Base-by-base conservation (phyloP, 495 filamentous ascomycete genomes). In the Massariosphaeria phaeospora region DNA sequence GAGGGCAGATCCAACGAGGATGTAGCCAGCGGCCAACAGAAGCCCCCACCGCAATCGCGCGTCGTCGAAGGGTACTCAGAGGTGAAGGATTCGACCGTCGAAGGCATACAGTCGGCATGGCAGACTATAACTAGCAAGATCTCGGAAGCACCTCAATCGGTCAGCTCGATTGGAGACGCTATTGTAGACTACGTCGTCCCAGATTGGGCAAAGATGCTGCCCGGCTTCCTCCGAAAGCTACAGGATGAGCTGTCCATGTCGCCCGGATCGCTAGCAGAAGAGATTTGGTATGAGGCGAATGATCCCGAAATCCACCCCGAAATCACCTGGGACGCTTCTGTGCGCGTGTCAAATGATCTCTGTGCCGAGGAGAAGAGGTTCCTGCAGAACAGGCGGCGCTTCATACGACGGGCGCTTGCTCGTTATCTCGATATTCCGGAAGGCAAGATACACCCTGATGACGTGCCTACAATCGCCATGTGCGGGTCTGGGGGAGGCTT, bases 401-500 rank as follows among this genome's bases (percentile, higher is more conserved):
- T 83, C 48, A 84, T 84, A 1, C 77, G 76, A 3, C 79, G 74
- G 42, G 90, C 87, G 13, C 70, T 98, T 39, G 88, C 90, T 0
- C 79, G 76, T 29, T 98, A 96, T 61, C 76, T 98, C 0, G 78
- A 80, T 21, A 70, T 98, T 20, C 72, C 83, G 0, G 88, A 86
- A 62, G 68, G 76, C 12, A 88, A 96, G 17, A 80, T 98, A n/a
- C 79, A 96, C 64, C 86, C 88, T 0, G 86, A 95, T 31, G 93
- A 98, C 72, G 83, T 97, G 12, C 93, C 93, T 6, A 78, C 82
- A 18, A 96, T 98, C 66, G 91, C 89, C 11, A 82, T 96, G 72
- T 94, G 90, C 58, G 89, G 90, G 27, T 96, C 91, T 0, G 93
- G 93, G 3, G 93, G 93, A 38, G 93, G 93, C 5, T 71, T 98